Evolutionary conservation across 2,329 filamentous ascomycete genomes (phyloP), one percentile per base, ranked within the genome.

Genomic region (Alternaria panax): DNA sequence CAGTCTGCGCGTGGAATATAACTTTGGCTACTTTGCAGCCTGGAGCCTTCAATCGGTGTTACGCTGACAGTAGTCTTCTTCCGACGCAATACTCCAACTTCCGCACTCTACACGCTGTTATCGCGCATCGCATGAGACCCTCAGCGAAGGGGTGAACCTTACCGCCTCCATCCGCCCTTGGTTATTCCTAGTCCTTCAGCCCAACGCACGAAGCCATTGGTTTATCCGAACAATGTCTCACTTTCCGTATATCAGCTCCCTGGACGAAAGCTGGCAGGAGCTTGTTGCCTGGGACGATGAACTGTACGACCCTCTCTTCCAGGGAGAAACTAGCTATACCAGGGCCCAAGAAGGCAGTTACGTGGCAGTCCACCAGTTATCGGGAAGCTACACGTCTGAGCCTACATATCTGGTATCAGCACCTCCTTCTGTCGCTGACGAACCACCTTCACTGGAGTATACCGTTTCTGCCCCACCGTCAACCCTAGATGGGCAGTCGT

Each of bases 261-360:
- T 68, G 7, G 53, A 51, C 20, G 73, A 73, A 54, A 61, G 60
- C 36, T 77, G 74, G 74, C 63, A 75, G 51, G 70, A 73, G 20
- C 51, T 75, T 7, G 55, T 76, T 42, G 61, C 57, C 12, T 75
- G 71, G 73, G 68, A 74, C 30, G 74, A 65, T 7, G 71, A 74
- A 36, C 16, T 73, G n/a, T 69, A 63, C 51, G 68, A 75, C 51
- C 64, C 71, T 9, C 55, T 74, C 30, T 76, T 71, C 57, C 66
- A 68, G 25, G 64, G 61, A 42, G 67, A 72, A 46, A 51, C 50
- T 12, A 59, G 56, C 25, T 67, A 67, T 41, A 57, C 62, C 1
- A 57, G 43, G 9, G 38, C 51, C 32, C 59, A 63, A 20, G 47
- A 38, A 30, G 51, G 59, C 14, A 60, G 55, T 54, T 68, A 64